Base-by-base conservation (phyloP, 2,329 filamentous ascomycete genomes). In the Paramyrothecium roridum region DNA sequence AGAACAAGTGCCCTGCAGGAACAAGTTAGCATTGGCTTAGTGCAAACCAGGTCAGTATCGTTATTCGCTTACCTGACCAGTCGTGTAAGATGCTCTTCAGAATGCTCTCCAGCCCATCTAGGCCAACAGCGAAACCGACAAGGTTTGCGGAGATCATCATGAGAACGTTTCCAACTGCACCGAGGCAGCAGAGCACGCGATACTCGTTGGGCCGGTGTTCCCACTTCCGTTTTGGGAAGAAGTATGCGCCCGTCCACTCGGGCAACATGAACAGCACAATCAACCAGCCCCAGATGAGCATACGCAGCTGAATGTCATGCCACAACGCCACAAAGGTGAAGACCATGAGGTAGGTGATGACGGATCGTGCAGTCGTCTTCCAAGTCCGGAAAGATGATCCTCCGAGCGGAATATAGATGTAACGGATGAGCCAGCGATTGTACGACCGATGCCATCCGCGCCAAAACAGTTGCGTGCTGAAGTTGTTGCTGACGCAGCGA, bases 271-370 rank as follows among this genome's bases (percentile, higher is more conserved):
- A 99, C 22, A 98, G 76, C 0, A 96, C 93, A 59, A 99, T 86
- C 43, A 99, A 81, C 95, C 95, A 99, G 26, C 95, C 93, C 95
- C 95, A 99, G 71, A 96, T 88, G 33, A 99, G 81, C 43, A 99
- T 79, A 11, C 89, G 85, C 30, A 98, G 82, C 73, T 96, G 88
- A 66, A 99, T 96, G 65, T 99, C 95, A 73, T 99, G 95, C 95
- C 95, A 99, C 26, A 99, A 79, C 0, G 95, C 96, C 22, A 99
- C 95, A 66, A 99, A 99, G 0, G 92, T 97, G 70, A 99, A 99
- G 33, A 96, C 90, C 4, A 88, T 75, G 2, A 96, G 77, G 69
- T 91, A 95, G 55, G 93, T 97, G 52, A 85, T 65, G 2, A 93
- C 78, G 0, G 86, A 86, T 17, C 83, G 77, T 48, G 80, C 84